phyloP scores from a whole-genome alignment of 768 basidiomycete genomes.

The Kondoa malvinella region DNA sequence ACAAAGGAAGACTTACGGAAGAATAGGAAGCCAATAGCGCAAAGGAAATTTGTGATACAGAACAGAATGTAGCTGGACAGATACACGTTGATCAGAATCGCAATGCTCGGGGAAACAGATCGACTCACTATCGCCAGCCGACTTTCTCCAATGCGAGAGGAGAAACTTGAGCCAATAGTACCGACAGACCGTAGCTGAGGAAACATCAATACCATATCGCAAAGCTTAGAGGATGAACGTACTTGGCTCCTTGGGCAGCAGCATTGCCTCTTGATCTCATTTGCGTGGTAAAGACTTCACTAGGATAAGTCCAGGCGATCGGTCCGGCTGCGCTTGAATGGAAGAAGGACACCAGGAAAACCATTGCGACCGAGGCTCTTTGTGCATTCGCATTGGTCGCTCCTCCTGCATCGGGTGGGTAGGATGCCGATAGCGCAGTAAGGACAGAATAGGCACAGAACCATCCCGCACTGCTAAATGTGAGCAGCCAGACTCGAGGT shows the following conservation, averaged over 20 bases:
- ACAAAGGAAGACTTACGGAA: not conserved
- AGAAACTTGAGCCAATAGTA: not conserved
- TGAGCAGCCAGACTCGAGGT: not conserved
- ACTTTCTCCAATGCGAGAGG: slow-evolving; percentile 3
- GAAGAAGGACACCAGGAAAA: slow-evolving; percentile 3
- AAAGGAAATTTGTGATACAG: slow-evolving; percentile 2
- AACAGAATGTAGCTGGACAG: not conserved
- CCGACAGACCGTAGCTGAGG: not conserved
- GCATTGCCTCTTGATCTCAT: not conserved
- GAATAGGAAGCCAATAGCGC: not conserved
- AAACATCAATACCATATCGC: not conserved
- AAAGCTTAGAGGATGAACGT: not conserved
- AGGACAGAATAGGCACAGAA: not conserved
- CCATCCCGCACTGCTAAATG: not conserved
- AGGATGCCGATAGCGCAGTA: not conserved
- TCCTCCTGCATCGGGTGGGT: not conserved
- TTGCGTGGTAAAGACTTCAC: slow-evolving; percentile 4
- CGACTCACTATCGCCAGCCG: not conserved
- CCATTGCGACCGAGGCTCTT: not conserved
- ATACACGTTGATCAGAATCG: not conserved
- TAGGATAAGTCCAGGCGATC: not conserved
- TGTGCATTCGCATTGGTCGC: not conserved
- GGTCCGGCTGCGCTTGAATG: not conserved
- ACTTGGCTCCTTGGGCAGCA: slow-evolving; percentile 1
- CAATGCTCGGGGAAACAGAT: not conserved